Evolutionary conservation across 2,329 filamentous ascomycete genomes (phyloP).

Genomic region (Myriosclerotinia duriaeana): DNA sequence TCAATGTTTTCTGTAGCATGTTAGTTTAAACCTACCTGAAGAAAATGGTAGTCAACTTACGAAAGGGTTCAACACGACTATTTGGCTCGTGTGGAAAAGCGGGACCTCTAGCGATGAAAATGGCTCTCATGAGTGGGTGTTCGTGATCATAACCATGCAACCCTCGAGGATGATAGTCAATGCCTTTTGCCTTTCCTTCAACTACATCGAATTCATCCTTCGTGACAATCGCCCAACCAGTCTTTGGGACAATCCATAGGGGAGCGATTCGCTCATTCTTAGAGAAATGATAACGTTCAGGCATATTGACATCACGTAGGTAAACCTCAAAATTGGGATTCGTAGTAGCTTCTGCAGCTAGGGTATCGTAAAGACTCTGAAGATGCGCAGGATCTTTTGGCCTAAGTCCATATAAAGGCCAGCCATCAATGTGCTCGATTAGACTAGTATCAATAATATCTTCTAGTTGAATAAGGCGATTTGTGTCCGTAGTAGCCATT

Average conservation of each 20-base stretch:
- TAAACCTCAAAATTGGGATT: conserved; percentile 82
- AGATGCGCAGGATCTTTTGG: conserved; percentile 70
- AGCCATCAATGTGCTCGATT: conserved; percentile 85
- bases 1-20: conserved; percentile 75
- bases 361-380: conserved; percentile 62
- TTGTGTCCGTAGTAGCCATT: conserved; percentile 88
- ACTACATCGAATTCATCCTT: conserved; percentile 75
- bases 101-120: conserved; percentile 88
- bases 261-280: conserved; percentile 88
- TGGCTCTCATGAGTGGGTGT: conserved; percentile 91
- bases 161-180: conserved; percentile 75
- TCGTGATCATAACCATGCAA: conserved; percentile 95
- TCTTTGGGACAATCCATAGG: conserved; percentile 88
- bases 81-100: conserved; percentile 86
- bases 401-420: conserved; percentile 87
- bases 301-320: conserved; percentile 84
- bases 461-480: conserved; percentile 83
- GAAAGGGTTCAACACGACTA: conserved; percentile 76
- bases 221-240: conserved; percentile 88
- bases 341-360: conserved; percentile 55
- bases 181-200: conserved; percentile 61
- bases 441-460: conserved; percentile 76
- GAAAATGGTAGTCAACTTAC: conserved; percentile 52
- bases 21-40: conserved; percentile 33
- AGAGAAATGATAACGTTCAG: conserved; percentile 85